These are phyloP conservation scores for Colletotrichum tofieldiae DNA, from an alignment of 2,329 filamentous ascomycete species.

Conservation along the genomic window DNA sequence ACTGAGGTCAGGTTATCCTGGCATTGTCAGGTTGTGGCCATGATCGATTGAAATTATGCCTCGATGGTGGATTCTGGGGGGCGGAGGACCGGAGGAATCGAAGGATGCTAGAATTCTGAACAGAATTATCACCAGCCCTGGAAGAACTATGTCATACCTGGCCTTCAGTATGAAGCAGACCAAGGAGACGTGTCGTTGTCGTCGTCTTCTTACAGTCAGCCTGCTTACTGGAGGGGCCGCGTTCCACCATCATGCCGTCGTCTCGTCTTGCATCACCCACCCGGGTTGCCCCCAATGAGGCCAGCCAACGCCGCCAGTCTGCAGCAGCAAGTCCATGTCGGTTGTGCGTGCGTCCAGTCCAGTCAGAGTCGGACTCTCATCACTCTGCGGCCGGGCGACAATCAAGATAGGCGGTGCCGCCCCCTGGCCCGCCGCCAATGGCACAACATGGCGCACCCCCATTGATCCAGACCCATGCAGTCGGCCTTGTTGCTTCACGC, in stretches of 20 bases:
- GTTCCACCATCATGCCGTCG: conserved; percentile 3
- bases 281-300: conserved; percentile 33
- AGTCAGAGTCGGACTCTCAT: conserved; percentile 31
- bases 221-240: conserved; percentile 17
- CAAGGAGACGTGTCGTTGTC: conserved; percentile 26
- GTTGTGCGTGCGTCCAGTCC: conserved; percentile 1
- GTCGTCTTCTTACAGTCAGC: conserved; percentile 23
- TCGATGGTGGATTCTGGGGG: conserved; percentile 1
- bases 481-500: conserved; percentile 39
- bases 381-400: conserved; percentile 33
- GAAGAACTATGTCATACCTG: conserved; percentile 32
- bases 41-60: background rate
- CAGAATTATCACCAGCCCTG: conserved; percentile 14
- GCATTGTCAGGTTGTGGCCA: conserved; percentile 2
- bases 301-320: conserved; percentile 16
- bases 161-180: background rate
- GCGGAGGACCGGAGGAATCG: conserved; percentile 11
- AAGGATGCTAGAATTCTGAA: conserved; percentile 30
- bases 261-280: conserved; percentile 32
- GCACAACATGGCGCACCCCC: conserved; percentile 43
- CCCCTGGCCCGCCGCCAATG: conserved; percentile 41
- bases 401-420: conserved; percentile 32
- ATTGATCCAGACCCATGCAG: conserved; percentile 39
- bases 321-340: conserved; percentile 8
- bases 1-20: background rate